Evolutionary conservation across 169 alveolate genomes (phyloP), one percentile per base, ranked within the genome.

Genomic region (Babesia bigemina): DNA sequence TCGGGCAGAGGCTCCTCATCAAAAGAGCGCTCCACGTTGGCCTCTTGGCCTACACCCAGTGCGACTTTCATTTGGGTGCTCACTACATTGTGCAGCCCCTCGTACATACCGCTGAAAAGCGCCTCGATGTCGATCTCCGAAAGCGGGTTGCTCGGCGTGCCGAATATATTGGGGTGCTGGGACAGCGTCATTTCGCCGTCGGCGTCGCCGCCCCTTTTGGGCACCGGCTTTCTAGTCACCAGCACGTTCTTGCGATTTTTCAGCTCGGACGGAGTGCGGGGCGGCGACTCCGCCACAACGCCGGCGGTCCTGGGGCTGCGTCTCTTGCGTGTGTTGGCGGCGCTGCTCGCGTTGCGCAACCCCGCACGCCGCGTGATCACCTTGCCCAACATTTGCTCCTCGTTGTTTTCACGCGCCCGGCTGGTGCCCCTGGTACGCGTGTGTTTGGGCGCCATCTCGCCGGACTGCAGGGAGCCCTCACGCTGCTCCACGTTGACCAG

Each of bases 21-120:
- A 33, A 33, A 33, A 33, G 39, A 2, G 7, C 28, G 26, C 33
- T 11, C 26, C 59, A 52, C 11, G 9, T 22, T 52, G 33, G 33
- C 13, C 33, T 52, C 59, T 33, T 33, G 39, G 39, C 39, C 39
- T 33, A 33, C 6, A 33, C 39, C 39, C 2, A 33, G 39, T 6
- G 39, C 39, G 39, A 6, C 39, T 33, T 33, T 33, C 39, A 33
- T 33, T 9, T 52, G 16, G 14, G 59, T 4, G 39, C 24, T 14
- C 33, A n/a, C 33, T n/a, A 49, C 56, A n/a, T n/a, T n/a, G 56
- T 17, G 22, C 22, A n/a, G 10, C 19, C 26, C 56, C 26, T 17
- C 56, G 59, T 29, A 36, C 66, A 58, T 36, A 9, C 66, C 66
- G 21, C 48, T 58, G 48, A 58, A 33, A 47, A 58, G 66, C 66